Evolutionary conservation across 2,329 filamentous ascomycete species (phyloP).

Genomic region (Epichloe scottii): DNA sequence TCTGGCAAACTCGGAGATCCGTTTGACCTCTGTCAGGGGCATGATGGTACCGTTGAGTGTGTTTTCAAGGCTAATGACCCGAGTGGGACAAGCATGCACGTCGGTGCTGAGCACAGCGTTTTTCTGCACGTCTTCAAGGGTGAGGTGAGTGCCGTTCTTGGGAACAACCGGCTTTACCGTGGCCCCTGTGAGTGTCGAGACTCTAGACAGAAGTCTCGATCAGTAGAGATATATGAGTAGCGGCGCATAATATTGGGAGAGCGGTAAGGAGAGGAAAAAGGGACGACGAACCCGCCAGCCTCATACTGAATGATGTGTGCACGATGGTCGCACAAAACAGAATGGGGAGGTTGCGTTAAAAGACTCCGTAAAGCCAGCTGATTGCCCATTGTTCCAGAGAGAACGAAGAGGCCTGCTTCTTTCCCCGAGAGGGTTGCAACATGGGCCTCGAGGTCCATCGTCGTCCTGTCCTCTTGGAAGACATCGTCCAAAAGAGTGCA

Average conservation of each 20-base stretch:
- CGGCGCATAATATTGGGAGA: background rate
- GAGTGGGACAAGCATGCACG: slow-evolving; percentile 68
- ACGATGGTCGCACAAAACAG: slow-evolving; percentile 65
- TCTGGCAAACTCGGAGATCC: slow-evolving; percentile 59
- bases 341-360: slow-evolving; percentile 66
- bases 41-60: slow-evolving; percentile 70
- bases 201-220: slow-evolving; percentile 32
- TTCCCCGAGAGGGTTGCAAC: slow-evolving; percentile 64
- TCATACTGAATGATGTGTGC: slow-evolving; percentile 64
- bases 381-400: slow-evolving; percentile 92
- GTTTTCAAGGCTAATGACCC: slow-evolving; percentile 74
- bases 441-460: slow-evolving; percentile 60
- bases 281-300: slow-evolving; percentile 41
- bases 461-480: slow-evolving; percentile 67
- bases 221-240: background rate
- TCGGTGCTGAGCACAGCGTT: slow-evolving; percentile 54
- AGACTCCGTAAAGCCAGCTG: slow-evolving; percentile 72
- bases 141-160: slow-evolving; percentile 59
- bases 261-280: background rate
- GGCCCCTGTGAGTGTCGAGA: slow-evolving; percentile 60
- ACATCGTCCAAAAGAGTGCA: slow-evolving; percentile 77
- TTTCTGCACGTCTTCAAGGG: slow-evolving; percentile 61
- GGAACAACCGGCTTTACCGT: slow-evolving; percentile 55
- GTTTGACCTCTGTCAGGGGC: slow-evolving; percentile 57
- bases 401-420: slow-evolving; percentile 64